phyloP scores from a whole-genome alignment of 2,329 filamentous ascomycete species.

The Aspergillus fumigatus region DNA sequence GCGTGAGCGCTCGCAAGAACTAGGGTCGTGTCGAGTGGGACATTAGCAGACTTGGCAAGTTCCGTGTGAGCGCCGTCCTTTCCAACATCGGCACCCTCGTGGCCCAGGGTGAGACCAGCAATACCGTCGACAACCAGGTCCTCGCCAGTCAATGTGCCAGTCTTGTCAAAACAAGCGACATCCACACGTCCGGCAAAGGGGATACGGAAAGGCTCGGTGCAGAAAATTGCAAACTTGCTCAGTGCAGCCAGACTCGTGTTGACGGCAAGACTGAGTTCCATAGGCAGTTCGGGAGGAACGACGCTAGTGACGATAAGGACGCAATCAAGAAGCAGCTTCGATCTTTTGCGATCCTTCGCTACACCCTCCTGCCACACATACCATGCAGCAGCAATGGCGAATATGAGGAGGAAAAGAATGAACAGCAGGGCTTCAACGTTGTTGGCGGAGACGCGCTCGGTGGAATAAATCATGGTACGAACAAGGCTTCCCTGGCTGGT shows the following conservation, averaged over 20 bases:
- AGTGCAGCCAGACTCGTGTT: conserved; percentile 95
- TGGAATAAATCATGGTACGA: conserved; percentile 99
- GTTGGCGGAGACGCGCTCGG: conserved; percentile 96
- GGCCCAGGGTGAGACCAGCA: conserved; percentile 75
- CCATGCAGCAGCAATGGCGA: conserved; percentile 96
- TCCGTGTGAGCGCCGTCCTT: conserved; percentile 77
- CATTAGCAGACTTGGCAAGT: conserved; percentile 65
- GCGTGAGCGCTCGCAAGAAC: conserved; percentile 94
- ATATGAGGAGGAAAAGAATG: conserved; percentile 92
- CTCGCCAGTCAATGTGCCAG: conserved; percentile 91
- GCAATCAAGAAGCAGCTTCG: conserved; percentile 94
- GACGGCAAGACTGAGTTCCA: conserved; percentile 95
- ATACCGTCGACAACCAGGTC: conserved; percentile 96
- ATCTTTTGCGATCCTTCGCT: conserved; percentile 87
- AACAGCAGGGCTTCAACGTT: conserved; percentile 95
- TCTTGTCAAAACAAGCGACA: conserved; percentile 97
- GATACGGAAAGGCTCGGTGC: conserved; percentile 97
- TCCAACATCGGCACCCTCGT: conserved; percentile 63
- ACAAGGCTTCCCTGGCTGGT: conserved; percentile 97
- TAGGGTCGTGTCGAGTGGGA: conserved; percentile 77
- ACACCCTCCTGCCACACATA: conserved; percentile 99
- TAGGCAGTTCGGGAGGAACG: conserved; percentile 94
- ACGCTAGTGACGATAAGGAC: conserved; percentile 97
- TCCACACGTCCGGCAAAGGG: conserved; percentile 94
- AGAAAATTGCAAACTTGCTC: conserved; percentile 95